These are phyloP conservation scores for Falciphora oryzae DNA, from an alignment of 2,329 filamentous ascomycete species.

Conservation along the genomic window DNA sequence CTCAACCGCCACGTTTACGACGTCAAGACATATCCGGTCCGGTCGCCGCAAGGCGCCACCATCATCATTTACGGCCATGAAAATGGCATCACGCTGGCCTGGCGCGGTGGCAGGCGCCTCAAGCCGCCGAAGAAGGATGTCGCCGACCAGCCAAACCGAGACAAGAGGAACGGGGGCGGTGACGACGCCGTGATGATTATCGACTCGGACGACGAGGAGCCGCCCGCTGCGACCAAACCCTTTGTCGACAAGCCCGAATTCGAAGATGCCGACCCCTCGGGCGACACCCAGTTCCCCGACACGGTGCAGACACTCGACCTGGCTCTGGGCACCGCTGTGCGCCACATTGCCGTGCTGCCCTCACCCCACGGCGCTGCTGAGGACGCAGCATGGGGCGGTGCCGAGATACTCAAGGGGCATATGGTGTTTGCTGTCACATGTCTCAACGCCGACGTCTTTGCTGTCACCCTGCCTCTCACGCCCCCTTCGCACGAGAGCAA, in stretches of 20 bases:
- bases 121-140: constrained; percentile 36
- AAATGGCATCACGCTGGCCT: constrained; percentile 54
- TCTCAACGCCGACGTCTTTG: constrained; percentile 48
- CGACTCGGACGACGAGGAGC: constrained; percentile 55
- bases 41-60: constrained; percentile 57
- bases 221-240: constrained; percentile 18
- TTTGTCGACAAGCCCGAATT: constrained; percentile 54
- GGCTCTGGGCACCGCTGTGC: constrained; percentile 49
- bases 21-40: constrained; percentile 55
- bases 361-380: constrained; percentile 42
- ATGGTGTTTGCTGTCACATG: constrained; percentile 59
- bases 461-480: constrained; percentile 54
- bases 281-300: constrained; percentile 43
- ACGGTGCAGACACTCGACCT: constrained; percentile 57
- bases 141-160: constrained; percentile 19
- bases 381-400: constrained; percentile 39
- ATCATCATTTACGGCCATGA: constrained; percentile 60
- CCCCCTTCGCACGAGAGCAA: constrained; percentile 58
- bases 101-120: constrained; percentile 58
- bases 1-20: constrained; percentile 52
- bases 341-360: constrained; percentile 51
- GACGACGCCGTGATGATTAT: constrained; percentile 56
- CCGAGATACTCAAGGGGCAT: constrained; percentile 45
- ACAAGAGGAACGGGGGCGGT: constrained; percentile 45
- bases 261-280: constrained; percentile 41